Percentiles rank a stretch among this genome's conserved stretches.
Conservation (phyloP, 345 rosid genomes). For the Syzygium aqueum region DNA sequence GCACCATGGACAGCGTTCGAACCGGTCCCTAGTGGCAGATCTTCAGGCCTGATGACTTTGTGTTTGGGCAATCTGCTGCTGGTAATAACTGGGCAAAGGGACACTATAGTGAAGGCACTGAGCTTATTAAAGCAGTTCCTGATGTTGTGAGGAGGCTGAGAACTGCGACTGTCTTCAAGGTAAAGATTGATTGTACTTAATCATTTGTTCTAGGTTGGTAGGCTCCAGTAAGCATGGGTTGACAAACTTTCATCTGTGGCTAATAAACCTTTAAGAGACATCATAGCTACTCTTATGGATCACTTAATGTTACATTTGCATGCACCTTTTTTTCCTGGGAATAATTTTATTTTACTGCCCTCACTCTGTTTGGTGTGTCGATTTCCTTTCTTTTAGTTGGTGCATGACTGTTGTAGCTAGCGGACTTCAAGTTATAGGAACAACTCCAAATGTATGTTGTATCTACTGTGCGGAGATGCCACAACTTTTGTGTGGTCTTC, state of each 20-base stretch:
- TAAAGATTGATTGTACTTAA: neutral
- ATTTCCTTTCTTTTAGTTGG: neutral
- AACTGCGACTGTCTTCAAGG: slow-evolving; percentile 25
- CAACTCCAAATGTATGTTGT: neutral
- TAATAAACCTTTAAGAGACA: neutral
- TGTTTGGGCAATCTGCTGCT: slow-evolving; percentile 21
- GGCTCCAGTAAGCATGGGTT: neutral
- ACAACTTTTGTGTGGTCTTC: neutral
- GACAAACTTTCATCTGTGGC: neutral
- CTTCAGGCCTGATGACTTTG: slow-evolving; percentile 22
- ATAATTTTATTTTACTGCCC: neutral
- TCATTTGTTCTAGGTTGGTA: neutral
- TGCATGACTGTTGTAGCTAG: neutral
- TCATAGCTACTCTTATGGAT: neutral
- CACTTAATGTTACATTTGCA: neutral
- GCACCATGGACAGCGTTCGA: slow-evolving; percentile 22
- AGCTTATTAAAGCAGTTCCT: slow-evolving; percentile 15
- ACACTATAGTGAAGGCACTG: slow-evolving; percentile 18
- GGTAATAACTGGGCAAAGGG: slow-evolving; percentile 25
- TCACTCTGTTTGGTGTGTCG: neutral
- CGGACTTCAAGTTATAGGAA: neutral
- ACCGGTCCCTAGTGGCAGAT: slow-evolving; percentile 19
- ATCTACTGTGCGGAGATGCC: neutral
- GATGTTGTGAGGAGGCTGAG: slow-evolving; percentile 13
- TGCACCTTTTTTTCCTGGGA: neutral